These are phyloP conservation scores for Ulvella scutata DNA, from an alignment of 139 green algal species.

Conservation along the genomic window DNA sequence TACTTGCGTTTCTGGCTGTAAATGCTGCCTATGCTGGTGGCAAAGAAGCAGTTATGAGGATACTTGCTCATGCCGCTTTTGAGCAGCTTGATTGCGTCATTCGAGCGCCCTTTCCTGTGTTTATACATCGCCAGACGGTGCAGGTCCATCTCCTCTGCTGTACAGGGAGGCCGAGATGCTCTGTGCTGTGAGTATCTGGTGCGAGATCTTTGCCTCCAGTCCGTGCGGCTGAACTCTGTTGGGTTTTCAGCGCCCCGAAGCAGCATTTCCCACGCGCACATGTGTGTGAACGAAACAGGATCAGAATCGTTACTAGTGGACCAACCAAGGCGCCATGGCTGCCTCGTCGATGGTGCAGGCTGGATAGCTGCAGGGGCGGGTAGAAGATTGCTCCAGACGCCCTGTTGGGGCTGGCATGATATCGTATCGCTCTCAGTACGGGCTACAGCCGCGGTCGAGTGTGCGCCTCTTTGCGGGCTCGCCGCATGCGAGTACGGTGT, in stretches of 20 bases:
- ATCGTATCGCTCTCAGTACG: too few species aligned
- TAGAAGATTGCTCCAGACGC: too few species aligned
- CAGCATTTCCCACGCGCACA: background rate
- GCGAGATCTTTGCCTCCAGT: background rate
- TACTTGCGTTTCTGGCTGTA: background rate
- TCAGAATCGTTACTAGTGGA: too few species aligned
- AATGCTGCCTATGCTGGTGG: background rate
- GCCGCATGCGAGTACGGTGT: too few species aligned
- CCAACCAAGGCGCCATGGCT: too few species aligned
- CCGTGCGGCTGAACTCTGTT: background rate
- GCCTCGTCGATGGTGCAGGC: too few species aligned
- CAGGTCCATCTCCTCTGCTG: background rate
- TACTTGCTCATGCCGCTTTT: background rate
- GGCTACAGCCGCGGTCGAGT: too few species aligned
- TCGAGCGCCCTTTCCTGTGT: background rate
- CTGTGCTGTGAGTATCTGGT: background rate
- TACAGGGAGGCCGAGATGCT: background rate
- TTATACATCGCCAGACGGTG: background rate
- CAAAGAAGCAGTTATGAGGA: background rate
- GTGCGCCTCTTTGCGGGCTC: too few species aligned
- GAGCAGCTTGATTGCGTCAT: background rate
- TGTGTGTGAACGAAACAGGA: too few species aligned
- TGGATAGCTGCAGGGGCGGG: too few species aligned
- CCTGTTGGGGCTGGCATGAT: too few species aligned
- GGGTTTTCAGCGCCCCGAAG: background rate